Base-by-base conservation (phyloP, 306 rosid genomes). In the Inga oerstediana region DNA sequence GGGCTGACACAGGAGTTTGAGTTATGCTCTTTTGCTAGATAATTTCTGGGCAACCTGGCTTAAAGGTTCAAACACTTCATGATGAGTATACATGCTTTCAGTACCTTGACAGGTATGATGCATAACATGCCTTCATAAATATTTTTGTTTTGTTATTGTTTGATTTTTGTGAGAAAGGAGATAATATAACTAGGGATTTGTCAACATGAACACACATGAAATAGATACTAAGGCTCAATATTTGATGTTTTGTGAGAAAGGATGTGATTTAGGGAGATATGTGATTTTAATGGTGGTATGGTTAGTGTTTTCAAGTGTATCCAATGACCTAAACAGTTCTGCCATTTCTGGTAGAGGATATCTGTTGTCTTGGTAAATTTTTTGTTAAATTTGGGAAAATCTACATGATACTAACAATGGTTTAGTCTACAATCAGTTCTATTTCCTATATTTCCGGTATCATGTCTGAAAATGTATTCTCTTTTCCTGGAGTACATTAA, bases 41-140 rank as follows among this genome's bases (percentile, higher is more conserved):
- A 52, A 80, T 92, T 81, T 83, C 97, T 56, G 93, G 88, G 80
- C 97, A 94, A 86, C 91, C 94, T 8, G 81, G 85, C 86, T 83
- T 94, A 77, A 85, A 92, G 75, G 94, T 96, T 84, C 95, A 86
- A 49, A 92, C 93, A 37, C 93, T 95, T 85, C 95, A 81, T 30
- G 94, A 93, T 9, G 99, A 94, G 86, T 96, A 96, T 88, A 90
- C 93, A 70, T 96, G 98, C 92, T 96, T 96, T 86, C 97, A 90
- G 78, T 96, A 91, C 88, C 72, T 94, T 52, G 89, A 83, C 81
- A 91, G 99, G 99, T 96, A 90, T 79, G 89, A 43, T 69, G 77
- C 84, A 39, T 78, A 56, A 4, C 56, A 46, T 77, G 80, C 79
- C 24, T 69, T 71, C 58, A 56, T 71, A 5, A 72, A 22, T 72